A percentile compares a stretch with the other conserved stretches of the same genome.
phyloP scores from a whole-genome alignment of 805 yeast species.

The Wickerhamiella azymoides region DNA sequence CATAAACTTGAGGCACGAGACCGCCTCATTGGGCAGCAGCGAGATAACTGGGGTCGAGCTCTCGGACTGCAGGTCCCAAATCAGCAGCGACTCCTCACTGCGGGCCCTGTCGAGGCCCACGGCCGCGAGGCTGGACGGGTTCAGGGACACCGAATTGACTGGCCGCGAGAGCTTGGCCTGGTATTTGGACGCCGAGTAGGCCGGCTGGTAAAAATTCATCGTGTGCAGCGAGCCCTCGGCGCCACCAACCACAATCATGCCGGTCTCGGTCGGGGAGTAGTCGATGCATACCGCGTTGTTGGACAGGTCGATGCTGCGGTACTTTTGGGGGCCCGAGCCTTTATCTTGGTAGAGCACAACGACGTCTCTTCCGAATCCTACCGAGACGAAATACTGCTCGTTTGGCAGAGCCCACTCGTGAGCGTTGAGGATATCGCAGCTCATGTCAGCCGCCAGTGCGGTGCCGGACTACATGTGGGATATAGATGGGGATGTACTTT shows the following conservation, averaged over 20 bases:
- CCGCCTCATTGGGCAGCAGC: constrained; percentile 59
- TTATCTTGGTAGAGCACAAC: constrained; percentile 36
- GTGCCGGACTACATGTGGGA: no score
- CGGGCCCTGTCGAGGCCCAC: constrained; percentile 69
- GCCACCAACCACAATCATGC: constrained; percentile 53
- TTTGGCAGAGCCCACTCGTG: constrained; percentile 43
- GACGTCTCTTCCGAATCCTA: constrained; percentile 71
- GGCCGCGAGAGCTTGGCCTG: constrained; percentile 57
- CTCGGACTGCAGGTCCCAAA: constrained; percentile 50
- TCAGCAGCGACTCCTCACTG: constrained; percentile 58
- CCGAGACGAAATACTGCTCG: constrained; percentile 48
- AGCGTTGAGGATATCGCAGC: constrained; percentile 48
- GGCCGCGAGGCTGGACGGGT: constrained; percentile 49
- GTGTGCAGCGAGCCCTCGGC: constrained; percentile 51
- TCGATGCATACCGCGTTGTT: constrained; percentile 37
- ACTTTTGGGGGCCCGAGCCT: constrained; percentile 19
- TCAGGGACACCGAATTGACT: constrained; percentile 63
- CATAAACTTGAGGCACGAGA: constrained; percentile 53
- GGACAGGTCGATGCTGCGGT: constrained; percentile 14
- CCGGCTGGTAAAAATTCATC: constrained; percentile 39
- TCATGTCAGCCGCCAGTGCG: constrained; percentile 26
- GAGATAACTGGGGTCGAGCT: constrained; percentile 24
- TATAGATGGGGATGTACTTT: no score
- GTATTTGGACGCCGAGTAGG: constrained; percentile 29
- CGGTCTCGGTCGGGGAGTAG: constrained; percentile 26